These are phyloP conservation scores for Centella asiatica DNA, from an alignment of 129 eudicot species.

Conservation along the genomic window DNA sequence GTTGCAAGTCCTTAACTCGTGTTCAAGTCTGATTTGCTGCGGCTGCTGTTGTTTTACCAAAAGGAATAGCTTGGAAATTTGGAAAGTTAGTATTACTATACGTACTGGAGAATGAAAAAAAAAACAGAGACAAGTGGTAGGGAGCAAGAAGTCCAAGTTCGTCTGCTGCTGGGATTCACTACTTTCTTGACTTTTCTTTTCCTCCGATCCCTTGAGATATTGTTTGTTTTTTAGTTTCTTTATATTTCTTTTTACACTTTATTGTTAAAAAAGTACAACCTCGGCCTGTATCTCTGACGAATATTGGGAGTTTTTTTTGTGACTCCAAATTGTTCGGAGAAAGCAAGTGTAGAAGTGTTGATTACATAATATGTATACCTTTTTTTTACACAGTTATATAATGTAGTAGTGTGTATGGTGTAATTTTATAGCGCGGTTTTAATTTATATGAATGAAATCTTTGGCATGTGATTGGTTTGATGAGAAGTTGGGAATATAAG, in stretches of 20 bases:
- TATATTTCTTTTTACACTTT: background rate
- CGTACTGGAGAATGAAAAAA: background rate
- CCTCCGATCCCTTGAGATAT: background rate
- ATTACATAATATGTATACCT: background rate
- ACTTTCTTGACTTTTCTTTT: background rate
- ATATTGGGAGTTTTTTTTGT: background rate
- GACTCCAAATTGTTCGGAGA: background rate
- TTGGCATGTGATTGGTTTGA: background rate
- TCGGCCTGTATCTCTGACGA: constrained; percentile 2
- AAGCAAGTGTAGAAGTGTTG: constrained; percentile 9
- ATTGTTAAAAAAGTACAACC: constrained; percentile 9
- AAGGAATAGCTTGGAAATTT: background rate
- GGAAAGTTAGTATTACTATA: background rate
- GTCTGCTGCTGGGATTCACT: background rate
- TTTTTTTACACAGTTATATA: background rate
- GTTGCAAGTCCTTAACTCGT: background rate
- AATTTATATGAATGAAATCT: background rate
- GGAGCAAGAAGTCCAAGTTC: constrained; percentile 3
- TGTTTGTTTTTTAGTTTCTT: background rate
- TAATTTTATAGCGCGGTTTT: no score
- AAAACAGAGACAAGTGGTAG: background rate
- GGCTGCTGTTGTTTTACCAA: background rate
- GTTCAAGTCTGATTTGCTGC: background rate
- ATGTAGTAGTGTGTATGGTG: background rate
- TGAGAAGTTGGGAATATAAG: background rate